Base-by-base conservation (phyloP, 345 rosid genomes). In the Geranium brycei region DNA sequence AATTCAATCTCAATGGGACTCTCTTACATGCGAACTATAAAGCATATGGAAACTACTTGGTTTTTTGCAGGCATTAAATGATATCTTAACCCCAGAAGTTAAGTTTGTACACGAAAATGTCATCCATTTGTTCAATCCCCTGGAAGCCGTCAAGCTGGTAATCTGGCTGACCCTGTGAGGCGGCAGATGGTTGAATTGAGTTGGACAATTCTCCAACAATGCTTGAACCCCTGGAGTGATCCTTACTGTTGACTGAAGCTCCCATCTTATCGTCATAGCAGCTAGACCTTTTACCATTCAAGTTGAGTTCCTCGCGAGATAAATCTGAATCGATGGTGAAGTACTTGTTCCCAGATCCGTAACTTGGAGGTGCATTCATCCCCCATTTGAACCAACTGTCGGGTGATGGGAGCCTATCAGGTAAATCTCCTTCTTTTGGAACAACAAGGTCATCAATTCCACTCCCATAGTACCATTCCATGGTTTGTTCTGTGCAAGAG, bases 41-140 rank as follows among this genome's bases (percentile, higher is more conserved):
- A 35, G 41, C 41, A 4, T 35, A 35, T 35, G 41, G 10, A 35
- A 35, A 35, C 41, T 35, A 35, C 41, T 35, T 35, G 41, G 5
- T 35, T 35, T 35, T 35, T 35, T 35, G 41, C 41, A 3, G 41
- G 41, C 41, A 35, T 35, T 35, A 35, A 35, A 35, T 35, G 41
- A 35, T 4, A 7, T 35, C 41, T 35, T 35, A 35, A 35, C 10
- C 2, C 41, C 41, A 35, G 41, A 35, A 35, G 41, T 35, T 35
- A 35, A 1, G 41, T 4, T 64, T 58, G 79, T 85, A 90, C 96
- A 85, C 66, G 95, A 80, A 90, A 64, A 87, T 59, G 74, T 85
- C 91, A 73, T 90, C 95, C 69, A 74, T 67, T 60, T 84, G 84
- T 51, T 81, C 82, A 60, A 81, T 79, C 75, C 81, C 77, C 18